Percentiles rank a stretch among this genome's conserved stretches.
Evolutionary conservation across 2,329 filamentous ascomycete species (phyloP).

Genomic region (Fusarium brachygibbosum): DNA sequence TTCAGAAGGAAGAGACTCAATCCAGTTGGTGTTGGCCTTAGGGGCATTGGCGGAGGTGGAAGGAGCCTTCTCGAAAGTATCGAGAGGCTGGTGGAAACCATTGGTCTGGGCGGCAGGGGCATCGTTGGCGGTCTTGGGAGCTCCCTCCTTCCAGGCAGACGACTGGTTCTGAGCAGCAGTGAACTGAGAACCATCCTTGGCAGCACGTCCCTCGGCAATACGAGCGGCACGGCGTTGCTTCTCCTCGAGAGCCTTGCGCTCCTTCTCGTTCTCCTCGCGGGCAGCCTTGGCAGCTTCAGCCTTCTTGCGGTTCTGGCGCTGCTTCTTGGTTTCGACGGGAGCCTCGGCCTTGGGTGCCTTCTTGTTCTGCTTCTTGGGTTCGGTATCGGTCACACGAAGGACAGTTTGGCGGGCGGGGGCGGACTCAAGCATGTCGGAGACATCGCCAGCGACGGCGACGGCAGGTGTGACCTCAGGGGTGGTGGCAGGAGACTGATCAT

Average conservation of each 20-base stretch:
- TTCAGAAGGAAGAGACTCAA: conserved; percentile 68
- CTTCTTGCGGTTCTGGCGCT: conserved; percentile 93
- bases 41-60: conserved; percentile 49
- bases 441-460: conserved; percentile 73
- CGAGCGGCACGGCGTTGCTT: conserved; percentile 86
- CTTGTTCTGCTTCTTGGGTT: conserved; percentile 73
- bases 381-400: conserved; percentile 79
- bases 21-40: conserved; percentile 60
- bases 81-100: conserved; percentile 64
- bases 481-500: conserved; percentile 78
- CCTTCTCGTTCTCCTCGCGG: conserved; percentile 82
- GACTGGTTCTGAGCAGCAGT: conserved; percentile 60
- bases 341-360: conserved; percentile 74
- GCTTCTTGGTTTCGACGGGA: conserved; percentile 89
- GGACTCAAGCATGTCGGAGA: conserved; percentile 93
- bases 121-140: conserved; percentile 52
- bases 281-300: conserved; percentile 81
- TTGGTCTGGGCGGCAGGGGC: conserved; percentile 50
- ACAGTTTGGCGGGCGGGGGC: conserved; percentile 76
- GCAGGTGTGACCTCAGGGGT: conserved; percentile 73
- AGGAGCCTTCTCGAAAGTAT: conserved; percentile 66
- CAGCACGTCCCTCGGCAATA: conserved; percentile 83
- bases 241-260: conserved; percentile 82
- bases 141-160: conserved; percentile 60
- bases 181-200: conserved; percentile 81